Evolutionary conservation across 2,329 filamentous ascomycete genomes (phyloP).

Genomic region (Fusarium sambucinum): DNA sequence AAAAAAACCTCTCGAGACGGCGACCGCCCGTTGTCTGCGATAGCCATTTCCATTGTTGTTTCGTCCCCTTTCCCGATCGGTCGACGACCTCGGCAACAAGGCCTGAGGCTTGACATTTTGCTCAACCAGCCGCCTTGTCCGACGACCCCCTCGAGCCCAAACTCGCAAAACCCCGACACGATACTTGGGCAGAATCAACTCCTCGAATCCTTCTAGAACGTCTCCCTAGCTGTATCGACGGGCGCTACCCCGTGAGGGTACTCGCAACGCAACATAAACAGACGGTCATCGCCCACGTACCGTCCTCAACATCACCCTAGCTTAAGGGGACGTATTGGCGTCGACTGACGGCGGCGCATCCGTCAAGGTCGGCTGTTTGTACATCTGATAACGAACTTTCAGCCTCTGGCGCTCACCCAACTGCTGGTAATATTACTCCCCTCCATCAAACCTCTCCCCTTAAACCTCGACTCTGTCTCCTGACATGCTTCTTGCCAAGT

Average conservation of each 20-base stretch:
- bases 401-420: conserved; percentile 42
- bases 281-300: conserved; percentile 31
- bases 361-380: conserved; percentile 49
- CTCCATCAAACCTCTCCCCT: not conserved
- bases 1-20: conserved; percentile 36
- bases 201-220: conserved; percentile 28
- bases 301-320: conserved; percentile 26
- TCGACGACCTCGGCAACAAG: conserved; percentile 36
- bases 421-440: conserved; percentile 39
- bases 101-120: conserved; percentile 36
- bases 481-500: conserved; percentile 32
- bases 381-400: conserved; percentile 43
- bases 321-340: conserved; percentile 46
- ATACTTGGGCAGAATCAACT: conserved; percentile 36
- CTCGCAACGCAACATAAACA: conserved; percentile 30
- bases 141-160: conserved; percentile 38
- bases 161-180: conserved; percentile 42
- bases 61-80: conserved; percentile 28
- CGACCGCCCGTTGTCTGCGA: conserved; percentile 42
- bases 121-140: conserved; percentile 31
- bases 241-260: conserved; percentile 32
- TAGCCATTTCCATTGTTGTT: conserved; percentile 22
- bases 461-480: conserved; percentile 12
- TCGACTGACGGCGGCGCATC: conserved; percentile 52
- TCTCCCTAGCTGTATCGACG: conserved; percentile 15